A percentile compares a stretch with the other conserved stretches of the same genome.
phyloP scores from a whole-genome alignment of 75 land plant species.

The Azolla pinnata region DNA sequence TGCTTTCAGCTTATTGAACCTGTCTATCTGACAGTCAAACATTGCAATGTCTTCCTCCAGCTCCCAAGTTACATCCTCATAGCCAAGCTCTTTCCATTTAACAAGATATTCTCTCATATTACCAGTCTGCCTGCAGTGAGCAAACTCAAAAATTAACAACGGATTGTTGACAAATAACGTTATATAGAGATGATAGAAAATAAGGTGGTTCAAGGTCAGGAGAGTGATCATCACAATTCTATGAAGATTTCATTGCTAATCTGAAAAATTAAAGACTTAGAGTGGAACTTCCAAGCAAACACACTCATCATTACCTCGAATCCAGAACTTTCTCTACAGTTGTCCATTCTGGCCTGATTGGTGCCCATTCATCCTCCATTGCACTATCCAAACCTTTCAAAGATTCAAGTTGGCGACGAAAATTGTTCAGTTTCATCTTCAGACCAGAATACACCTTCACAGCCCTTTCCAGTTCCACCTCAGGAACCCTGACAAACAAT shows the following conservation, averaged over 20 bases:
- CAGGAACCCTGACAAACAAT: conserved; percentile 53
- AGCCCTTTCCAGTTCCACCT: conserved; percentile 59
- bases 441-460: conserved; percentile 62
- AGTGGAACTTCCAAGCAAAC: too few species aligned
- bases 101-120: conserved; percentile 71
- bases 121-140: conserved; percentile 43
- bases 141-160: too few species aligned
- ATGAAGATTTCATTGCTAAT: too few species aligned
- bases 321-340: conserved; percentile 90
- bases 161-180: too few species aligned
- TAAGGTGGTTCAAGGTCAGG: too few species aligned
- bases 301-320: conserved; percentile 44
- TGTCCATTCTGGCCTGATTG: conserved; percentile 94
- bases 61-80: conserved; percentile 96
- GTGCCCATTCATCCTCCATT: conserved; percentile 75
- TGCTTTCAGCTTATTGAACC: conserved; percentile 46
- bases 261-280: too few species aligned
- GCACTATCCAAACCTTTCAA: conserved; percentile 25
- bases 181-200: too few species aligned
- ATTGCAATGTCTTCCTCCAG: conserved; percentile 75
- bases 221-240: too few species aligned
- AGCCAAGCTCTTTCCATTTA: conserved; percentile 89
- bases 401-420: conserved; percentile 57
- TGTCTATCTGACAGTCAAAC: conserved; percentile 77
- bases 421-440: conserved; percentile 65